Conservation (phyloP, 495 filamentous ascomycete species). For the Annulohypoxylon stygium region DNA sequence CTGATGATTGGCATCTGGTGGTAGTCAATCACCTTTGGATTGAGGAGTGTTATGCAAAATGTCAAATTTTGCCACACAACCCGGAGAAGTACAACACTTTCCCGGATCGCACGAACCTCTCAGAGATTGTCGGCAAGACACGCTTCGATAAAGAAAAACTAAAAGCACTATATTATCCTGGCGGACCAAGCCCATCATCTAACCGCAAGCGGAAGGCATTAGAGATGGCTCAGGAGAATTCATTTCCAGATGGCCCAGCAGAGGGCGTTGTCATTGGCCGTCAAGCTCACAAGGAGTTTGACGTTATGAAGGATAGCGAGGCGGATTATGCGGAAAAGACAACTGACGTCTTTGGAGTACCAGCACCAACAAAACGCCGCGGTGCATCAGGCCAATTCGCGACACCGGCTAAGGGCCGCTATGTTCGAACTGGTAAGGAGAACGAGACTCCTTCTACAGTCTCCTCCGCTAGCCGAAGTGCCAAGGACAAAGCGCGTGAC, state of each 20-base stretch:
- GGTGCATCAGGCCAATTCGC: slow-evolving; percentile 45
- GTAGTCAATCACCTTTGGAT: slow-evolving; percentile 97
- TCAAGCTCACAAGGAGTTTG: slow-evolving; percentile 52
- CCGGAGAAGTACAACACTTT: slow-evolving; percentile 83
- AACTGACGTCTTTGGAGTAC: slow-evolving; percentile 47
- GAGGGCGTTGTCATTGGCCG: slow-evolving; percentile 46
- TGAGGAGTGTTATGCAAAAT: slow-evolving; percentile 95
- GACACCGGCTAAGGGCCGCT: slow-evolving; percentile 60
- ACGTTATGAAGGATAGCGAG: slow-evolving; percentile 50
- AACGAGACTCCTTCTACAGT: slow-evolving; percentile 80
- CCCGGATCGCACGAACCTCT: slow-evolving; percentile 87
- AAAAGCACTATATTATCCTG: slow-evolving; percentile 56
- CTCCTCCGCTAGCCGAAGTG: slow-evolving; percentile 82
- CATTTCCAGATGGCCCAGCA: slow-evolving; percentile 42
- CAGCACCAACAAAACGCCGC: slow-evolving; percentile 38
- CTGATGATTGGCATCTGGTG: slow-evolving; percentile 89
- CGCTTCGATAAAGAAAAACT: slow-evolving; percentile 59
- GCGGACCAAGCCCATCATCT: slow-evolving; percentile 51
- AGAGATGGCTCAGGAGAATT: slow-evolving; percentile 57
- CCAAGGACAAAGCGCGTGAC: slow-evolving; percentile 84
- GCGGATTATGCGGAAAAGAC: slow-evolving; percentile 41
- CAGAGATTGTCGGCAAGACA: slow-evolving; percentile 92
- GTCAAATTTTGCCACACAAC: slow-evolving; percentile 74
- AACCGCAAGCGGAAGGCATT: slow-evolving; percentile 59
- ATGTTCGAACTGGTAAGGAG: slow-evolving; percentile 74